Conservation (phyloP, 2,329 filamentous ascomycete genomes). For the Balansia obtecta region DNA sequence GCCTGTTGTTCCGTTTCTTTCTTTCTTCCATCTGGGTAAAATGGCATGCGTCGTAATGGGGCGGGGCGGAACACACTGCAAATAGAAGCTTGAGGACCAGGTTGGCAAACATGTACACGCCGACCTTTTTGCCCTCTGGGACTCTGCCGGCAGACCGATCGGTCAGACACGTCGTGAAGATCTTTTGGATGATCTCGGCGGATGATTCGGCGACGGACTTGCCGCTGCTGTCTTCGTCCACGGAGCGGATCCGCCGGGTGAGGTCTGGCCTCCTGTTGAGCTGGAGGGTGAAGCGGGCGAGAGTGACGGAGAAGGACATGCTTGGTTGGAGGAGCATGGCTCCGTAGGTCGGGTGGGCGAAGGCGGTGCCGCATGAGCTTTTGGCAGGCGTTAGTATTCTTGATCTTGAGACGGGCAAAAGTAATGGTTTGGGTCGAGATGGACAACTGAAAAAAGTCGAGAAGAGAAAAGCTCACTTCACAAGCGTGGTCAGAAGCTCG, state of each 20-base stretch:
- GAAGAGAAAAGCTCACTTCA: too few relatives aligned
- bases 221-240: slow-evolving; percentile 51
- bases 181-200: slow-evolving; percentile 79
- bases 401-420: not conserved
- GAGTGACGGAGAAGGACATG: slow-evolving; percentile 66
- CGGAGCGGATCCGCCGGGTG: slow-evolving; percentile 49
- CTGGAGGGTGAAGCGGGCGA: slow-evolving; percentile 73
- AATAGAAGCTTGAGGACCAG: slow-evolving; percentile 81
- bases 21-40: too few relatives aligned
- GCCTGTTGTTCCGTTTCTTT: too few relatives aligned
- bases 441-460: too few relatives aligned
- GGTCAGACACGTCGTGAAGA: slow-evolving; percentile 80
- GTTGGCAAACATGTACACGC: slow-evolving; percentile 87
- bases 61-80: slow-evolving; percentile 39
- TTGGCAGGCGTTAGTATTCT: slow-evolving; percentile 19
- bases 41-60: too few relatives aligned
- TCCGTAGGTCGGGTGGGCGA: slow-evolving; percentile 68
- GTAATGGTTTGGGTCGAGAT: not conserved
- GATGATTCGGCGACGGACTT: slow-evolving; percentile 76
- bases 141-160: slow-evolving; percentile 59
- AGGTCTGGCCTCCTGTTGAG: slow-evolving; percentile 72
- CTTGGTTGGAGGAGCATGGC: slow-evolving; percentile 73
- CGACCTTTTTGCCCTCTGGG: slow-evolving; percentile 74
- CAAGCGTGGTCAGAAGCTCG: slow-evolving; percentile 56
- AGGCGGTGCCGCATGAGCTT: slow-evolving; percentile 66